phyloP scores from a whole-genome alignment of 257 asterid genomes.

The Penstemon davidsonii region DNA sequence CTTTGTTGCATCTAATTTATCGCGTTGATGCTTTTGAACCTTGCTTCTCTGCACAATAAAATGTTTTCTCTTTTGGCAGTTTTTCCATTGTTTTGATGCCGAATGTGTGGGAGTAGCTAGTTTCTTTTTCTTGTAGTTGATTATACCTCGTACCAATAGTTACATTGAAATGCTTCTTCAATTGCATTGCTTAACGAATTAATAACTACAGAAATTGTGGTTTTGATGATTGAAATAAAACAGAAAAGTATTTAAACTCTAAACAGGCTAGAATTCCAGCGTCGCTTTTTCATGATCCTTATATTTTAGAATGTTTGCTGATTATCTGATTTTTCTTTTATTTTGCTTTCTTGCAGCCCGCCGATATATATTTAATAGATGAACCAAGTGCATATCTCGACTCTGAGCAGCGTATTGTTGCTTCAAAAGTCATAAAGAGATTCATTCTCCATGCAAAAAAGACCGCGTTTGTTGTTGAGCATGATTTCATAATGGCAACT shows the following conservation, averaged over 20 bases:
- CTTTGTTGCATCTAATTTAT: neutral
- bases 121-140: neutral
- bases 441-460: slow-evolving; percentile 95
- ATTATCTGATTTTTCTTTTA: slow-evolving; percentile 17
- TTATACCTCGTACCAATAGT: neutral
- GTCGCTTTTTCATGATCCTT: neutral
- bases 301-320: neutral
- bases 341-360: slow-evolving; percentile 69
- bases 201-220: neutral
- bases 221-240: neutral
- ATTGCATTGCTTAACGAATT: neutral
- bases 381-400: slow-evolving; percentile 99
- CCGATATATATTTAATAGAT: slow-evolving; percentile 90
- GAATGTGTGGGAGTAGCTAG: neutral
- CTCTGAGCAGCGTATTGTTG: slow-evolving; percentile 99
- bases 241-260: no score
- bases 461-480: slow-evolving; percentile 96
- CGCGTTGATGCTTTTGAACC: neutral
- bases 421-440: slow-evolving; percentile 96
- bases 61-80: neutral
- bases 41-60: neutral
- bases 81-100: neutral
- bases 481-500: slow-evolving; percentile 97
- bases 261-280: neutral
- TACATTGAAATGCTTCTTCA: neutral